phyloP scores from a whole-genome alignment of 805 yeast genomes.

The Ogataea chonburiensis region DNA sequence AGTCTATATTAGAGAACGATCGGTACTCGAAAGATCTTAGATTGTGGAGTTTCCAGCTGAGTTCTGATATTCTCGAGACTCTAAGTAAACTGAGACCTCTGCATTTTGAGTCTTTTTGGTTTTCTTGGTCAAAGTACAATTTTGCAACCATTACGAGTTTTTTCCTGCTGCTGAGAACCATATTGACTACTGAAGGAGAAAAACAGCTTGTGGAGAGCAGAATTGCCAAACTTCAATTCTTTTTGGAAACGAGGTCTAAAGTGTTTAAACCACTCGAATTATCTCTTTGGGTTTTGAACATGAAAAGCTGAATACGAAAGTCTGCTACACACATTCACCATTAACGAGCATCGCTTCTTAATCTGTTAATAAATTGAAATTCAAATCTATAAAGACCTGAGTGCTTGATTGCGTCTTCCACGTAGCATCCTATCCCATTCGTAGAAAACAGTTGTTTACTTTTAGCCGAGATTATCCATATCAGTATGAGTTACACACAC shows the following conservation, averaged over 20 bases:
- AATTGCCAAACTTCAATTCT: conserved; percentile 19
- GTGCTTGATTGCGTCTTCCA: no score
- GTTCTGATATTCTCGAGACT: conserved; percentile 4
- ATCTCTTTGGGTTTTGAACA: conserved; percentile 3
- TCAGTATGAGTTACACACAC: no score
- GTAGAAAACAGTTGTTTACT: no score
- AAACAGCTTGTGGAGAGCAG: conserved; percentile 1
- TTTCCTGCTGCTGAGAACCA: conserved; percentile 9
- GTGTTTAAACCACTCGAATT: conserved; percentile 3
- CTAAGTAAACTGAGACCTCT: conserved; percentile 9
- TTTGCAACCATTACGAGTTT: conserved; percentile 19
- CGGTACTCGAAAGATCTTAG: conserved; percentile 2
- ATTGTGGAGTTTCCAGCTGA: conserved; percentile 7
- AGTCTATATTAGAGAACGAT: conserved; percentile 2
- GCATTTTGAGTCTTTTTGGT: conserved; percentile 20
- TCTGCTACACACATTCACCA: no score
- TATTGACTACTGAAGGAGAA: conserved; percentile 4
- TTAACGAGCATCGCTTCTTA: no score
- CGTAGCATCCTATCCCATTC: no score
- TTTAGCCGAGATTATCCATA: no score
- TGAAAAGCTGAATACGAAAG: neutral
- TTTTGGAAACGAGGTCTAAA: conserved; percentile 8
- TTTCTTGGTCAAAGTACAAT: conserved; percentile 18
- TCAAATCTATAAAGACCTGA: no score
- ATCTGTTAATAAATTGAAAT: no score